Conservation (phyloP, 2,329 filamentous ascomycete genomes). For the Calonectria fujianensis region DNA sequence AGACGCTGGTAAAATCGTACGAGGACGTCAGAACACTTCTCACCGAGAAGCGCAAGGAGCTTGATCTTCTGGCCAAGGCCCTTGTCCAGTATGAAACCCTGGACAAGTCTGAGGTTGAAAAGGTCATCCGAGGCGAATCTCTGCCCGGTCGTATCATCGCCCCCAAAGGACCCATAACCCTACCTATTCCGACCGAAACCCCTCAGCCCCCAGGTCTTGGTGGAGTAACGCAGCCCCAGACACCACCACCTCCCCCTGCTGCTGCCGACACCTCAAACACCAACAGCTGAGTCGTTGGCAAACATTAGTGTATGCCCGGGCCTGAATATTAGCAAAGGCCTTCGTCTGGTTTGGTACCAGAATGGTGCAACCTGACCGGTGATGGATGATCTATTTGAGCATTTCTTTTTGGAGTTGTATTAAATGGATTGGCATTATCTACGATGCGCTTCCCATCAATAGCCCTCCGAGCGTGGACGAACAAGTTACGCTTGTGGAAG, state of each 20-base stretch:
- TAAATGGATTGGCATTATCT: slow-evolving; percentile 41
- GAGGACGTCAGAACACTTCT: slow-evolving; percentile 83
- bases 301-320: slow-evolving; percentile 26
- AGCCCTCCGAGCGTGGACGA: slow-evolving; percentile 41
- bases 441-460: slow-evolving; percentile 40
- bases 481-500: slow-evolving; percentile 41
- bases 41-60: slow-evolving; percentile 84
- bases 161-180: slow-evolving; percentile 69
- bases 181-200: slow-evolving; percentile 61
- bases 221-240: slow-evolving; percentile 59
- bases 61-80: slow-evolving; percentile 91
- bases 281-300: slow-evolving; percentile 47
- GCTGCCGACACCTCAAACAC: slow-evolving; percentile 55
- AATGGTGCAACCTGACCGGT: slow-evolving; percentile 36
- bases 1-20: slow-evolving; percentile 87
- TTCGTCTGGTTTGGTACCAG: slow-evolving; percentile 38
- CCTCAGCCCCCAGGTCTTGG: slow-evolving; percentile 60
- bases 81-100: slow-evolving; percentile 96
- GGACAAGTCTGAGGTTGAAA: slow-evolving; percentile 90
- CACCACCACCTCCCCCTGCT: slow-evolving; percentile 59
- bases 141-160: slow-evolving; percentile 78
- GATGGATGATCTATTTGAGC: slow-evolving; percentile 45
- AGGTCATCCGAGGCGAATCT: slow-evolving; percentile 90
- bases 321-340: slow-evolving; percentile 28
- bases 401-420: slow-evolving; percentile 45